Evolutionary conservation across 257 asterid species (phyloP), one percentile per base, ranked within the genome.

Genomic region (Solanum medicagineum): DNA sequence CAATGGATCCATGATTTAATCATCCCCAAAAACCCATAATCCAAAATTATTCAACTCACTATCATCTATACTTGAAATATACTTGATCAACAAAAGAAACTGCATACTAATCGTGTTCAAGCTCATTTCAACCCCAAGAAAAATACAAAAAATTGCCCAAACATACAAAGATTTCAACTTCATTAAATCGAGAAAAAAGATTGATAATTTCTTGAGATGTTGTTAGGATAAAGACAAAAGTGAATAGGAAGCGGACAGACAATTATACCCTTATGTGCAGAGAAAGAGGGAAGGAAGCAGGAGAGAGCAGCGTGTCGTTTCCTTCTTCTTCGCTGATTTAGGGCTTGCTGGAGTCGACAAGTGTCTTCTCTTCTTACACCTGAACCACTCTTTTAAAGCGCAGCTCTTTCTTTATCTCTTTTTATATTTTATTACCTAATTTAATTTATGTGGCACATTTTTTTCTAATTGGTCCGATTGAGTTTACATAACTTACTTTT

Each of bases 291-390:
- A 14, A 10, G 73, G 1, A 20, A 7, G 16, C 4, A 69, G 42
- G 22, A 81, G 87, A 63, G 87, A 85, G 90, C 91, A 81, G 92
- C 93, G 98, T 92, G 98, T 91, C 97, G 95, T 85, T 88, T 90
- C 93, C 93, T 95, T 90, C 93, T 90, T 90, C 92, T 90, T 90
- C 95, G 90, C 91, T 91, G 90, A 88, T 85, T 19, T 24, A 89
- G 81, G 83, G 85, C 77, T 83, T 85, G 95, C 90, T 90, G 91
- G 95, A 86, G 86, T 83, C 92, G 97, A 92, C 98, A 94, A 92
- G 98, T 94, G 99, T 91, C 98, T 93, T 51, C 26, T 86, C 86
- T 88, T 87, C 80, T 70, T 42, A 70, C 89, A 89, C 85, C 44
- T 24, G 24, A 8, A 4, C 24, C 13, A 29, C n/a, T 26, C 87